Evolutionary conservation across 164 flowering plant species (phyloP).

Genomic region (Cinnamomum micranthum): DNA sequence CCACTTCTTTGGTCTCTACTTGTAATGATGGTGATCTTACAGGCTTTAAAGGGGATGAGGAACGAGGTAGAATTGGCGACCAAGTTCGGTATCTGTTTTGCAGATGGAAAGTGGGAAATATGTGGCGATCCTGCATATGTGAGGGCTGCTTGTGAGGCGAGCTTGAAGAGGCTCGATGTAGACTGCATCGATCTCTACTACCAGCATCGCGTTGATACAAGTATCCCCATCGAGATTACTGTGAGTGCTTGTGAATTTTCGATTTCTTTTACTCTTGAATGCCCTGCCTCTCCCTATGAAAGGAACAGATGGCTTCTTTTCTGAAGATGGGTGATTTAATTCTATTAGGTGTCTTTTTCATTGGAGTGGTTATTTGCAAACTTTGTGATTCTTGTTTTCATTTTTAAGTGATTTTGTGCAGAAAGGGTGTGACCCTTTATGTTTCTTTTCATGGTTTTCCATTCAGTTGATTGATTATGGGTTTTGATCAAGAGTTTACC

Average conservation of each 20-base stretch:
- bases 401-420: too few relatives aligned
- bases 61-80: conserved; percentile 20
- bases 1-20: neutral
- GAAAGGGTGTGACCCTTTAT: too few relatives aligned
- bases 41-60: conserved; percentile 24
- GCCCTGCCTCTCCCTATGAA: neutral
- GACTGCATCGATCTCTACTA: conserved; percentile 19
- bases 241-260: conserved; percentile 1
- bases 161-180: conserved; percentile 14
- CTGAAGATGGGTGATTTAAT: too few relatives aligned
- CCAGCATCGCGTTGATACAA: conserved; percentile 17
- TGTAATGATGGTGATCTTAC: neutral
- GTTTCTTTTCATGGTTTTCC: too few relatives aligned
- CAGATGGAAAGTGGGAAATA: conserved; percentile 14
- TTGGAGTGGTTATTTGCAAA: too few relatives aligned
- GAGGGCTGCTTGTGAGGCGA: conserved; percentile 12
- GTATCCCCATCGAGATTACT: conserved; percentile 8
- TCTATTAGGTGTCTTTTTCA: too few relatives aligned
- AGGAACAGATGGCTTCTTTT: neutral
- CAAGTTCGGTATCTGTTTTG: conserved; percentile 16
- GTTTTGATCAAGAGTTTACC: too few relatives aligned
- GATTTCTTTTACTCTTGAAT: too few relatives aligned
- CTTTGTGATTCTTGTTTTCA: too few relatives aligned
- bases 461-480: too few relatives aligned
- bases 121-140: conserved; percentile 15